Evolutionary conservation across 2,329 filamentous ascomycete species (phyloP).

Genomic region (Orbilia javanica): DNA sequence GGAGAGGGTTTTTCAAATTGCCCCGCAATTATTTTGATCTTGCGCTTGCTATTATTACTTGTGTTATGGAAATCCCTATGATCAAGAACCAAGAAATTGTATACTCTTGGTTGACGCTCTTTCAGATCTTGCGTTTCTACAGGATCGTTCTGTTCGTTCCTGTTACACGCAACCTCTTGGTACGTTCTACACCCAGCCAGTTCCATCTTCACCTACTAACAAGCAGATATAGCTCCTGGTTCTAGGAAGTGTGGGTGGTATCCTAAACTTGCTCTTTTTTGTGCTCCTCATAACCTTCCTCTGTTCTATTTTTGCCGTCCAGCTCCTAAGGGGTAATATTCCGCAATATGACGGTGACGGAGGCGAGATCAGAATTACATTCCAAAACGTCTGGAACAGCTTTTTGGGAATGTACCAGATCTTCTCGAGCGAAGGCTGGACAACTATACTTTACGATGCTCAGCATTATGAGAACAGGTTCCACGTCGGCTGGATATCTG

Average conservation of each 20-base stretch:
- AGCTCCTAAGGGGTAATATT: constrained; percentile 90
- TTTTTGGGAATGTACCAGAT: constrained; percentile 99
- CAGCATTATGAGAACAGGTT: constrained; percentile 76
- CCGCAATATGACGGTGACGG: constrained; percentile 74
- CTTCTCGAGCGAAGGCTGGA: constrained; percentile 97
- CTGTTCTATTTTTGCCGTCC: constrained; percentile 90
- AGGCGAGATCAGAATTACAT: constrained; percentile 77
- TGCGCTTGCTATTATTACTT: constrained; percentile 81
- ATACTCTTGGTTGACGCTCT: constrained; percentile 90
- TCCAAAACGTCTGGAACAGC: constrained; percentile 91
- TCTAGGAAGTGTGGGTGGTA: constrained; percentile 89
- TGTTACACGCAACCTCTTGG: constrained; percentile 86
- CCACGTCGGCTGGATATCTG: constrained; percentile 90
- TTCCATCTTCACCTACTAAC: constrained; percentile 58
- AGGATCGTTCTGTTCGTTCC: constrained; percentile 90
- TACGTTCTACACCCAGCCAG: constrained; percentile 64
- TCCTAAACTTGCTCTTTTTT: constrained; percentile 93
- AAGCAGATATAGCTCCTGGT: constrained; percentile 72
- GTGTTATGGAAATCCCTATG: constrained; percentile 84
- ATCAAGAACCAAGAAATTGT: constrained; percentile 78
- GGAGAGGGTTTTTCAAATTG: constrained; percentile 81
- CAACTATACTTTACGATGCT: constrained; percentile 83
- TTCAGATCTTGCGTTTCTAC: constrained; percentile 93
- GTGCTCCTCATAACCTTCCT: constrained; percentile 96
- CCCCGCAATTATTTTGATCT: constrained; percentile 85